phyloP scores from a whole-genome alignment of 768 basidiomycete species.

The Macrolepiota albuminosa region DNA sequence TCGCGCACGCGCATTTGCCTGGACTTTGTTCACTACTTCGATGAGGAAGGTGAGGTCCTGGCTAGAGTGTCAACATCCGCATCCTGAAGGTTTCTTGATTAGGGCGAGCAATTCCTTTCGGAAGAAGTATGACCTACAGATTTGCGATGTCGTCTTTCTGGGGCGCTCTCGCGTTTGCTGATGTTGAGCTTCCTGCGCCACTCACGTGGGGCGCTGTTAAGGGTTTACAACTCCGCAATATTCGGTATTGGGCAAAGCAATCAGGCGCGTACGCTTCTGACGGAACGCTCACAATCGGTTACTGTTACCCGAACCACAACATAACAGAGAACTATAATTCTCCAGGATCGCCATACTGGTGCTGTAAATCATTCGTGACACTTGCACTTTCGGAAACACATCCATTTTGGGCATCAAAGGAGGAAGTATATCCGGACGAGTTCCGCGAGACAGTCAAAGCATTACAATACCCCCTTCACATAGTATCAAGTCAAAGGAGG shows the following conservation, averaged over 20 bases:
- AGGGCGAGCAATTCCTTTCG: constrained; percentile 76
- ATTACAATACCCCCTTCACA: constrained; percentile 62
- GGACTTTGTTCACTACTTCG: constrained; percentile 75
- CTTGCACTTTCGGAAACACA: constrained; percentile 61
- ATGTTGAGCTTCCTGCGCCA: constrained; percentile 62
- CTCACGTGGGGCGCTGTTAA: constrained; percentile 73
- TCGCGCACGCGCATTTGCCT: constrained; percentile 58
- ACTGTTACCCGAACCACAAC: constrained; percentile 65
- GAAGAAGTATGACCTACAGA: constrained; percentile 70
- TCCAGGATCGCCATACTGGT: constrained; percentile 77
- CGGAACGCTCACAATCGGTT: constrained; percentile 71
- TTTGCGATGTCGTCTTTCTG: constrained; percentile 83
- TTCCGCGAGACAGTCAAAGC: constrained; percentile 44
- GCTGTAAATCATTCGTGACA: constrained; percentile 70
- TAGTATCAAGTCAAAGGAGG: constrained; percentile 59
- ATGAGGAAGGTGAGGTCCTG: constrained; percentile 50
- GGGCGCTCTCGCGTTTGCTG: constrained; percentile 69
- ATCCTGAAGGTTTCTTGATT: neutral
- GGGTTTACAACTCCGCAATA: constrained; percentile 66
- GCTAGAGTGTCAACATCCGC: neutral
- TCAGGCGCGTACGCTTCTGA: constrained; percentile 57
- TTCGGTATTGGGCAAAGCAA: constrained; percentile 67
- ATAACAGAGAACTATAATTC: constrained; percentile 81
- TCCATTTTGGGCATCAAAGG: constrained; percentile 68
- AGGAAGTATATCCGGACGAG: constrained; percentile 56